phyloP scores from a whole-genome alignment of 2,329 filamentous ascomycete species.

The Aspergillus caelatus region DNA sequence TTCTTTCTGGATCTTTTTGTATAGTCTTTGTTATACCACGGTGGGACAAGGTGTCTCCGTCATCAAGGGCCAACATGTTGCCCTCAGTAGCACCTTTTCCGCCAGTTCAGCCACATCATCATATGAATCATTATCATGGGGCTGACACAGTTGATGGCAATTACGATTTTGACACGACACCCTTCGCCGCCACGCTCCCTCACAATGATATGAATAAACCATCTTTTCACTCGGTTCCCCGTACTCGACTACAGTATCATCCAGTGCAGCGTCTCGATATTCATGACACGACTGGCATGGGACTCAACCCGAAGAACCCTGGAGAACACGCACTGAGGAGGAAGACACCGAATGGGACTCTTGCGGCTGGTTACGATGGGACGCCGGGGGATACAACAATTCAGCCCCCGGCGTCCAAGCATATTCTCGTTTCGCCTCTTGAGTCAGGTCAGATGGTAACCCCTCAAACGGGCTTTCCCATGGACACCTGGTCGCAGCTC shows the following conservation, averaged over 20 bases:
- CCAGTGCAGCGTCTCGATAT: constrained; percentile 41
- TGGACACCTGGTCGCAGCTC: constrained; percentile 37
- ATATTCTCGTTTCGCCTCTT: constrained; percentile 72
- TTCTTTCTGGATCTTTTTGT: constrained; percentile 5
- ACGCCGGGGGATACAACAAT: constrained; percentile 72
- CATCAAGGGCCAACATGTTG: constrained; percentile 46
- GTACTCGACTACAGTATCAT: constrained; percentile 41
- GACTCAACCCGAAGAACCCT: constrained; percentile 25
- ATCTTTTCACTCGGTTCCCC: constrained; percentile 31
- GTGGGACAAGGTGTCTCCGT: constrained; percentile 15
- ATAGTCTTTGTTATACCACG: constrained; percentile 2
- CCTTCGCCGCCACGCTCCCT: constrained; percentile 25
- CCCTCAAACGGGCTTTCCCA: constrained; percentile 33
- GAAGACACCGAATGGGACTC: constrained; percentile 92
- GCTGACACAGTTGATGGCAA: constrained; percentile 33
- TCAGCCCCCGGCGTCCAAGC: constrained; percentile 77
- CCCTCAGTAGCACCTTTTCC: constrained; percentile 51
- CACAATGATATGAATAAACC: constrained; percentile 31
- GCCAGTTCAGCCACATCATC: constrained; percentile 46
- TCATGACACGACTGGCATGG: constrained; percentile 30
- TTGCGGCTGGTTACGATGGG: constrained; percentile 89
- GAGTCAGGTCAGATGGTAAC: constrained; percentile 41
- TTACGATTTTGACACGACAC: constrained; percentile 34
- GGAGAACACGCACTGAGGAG: constrained; percentile 78
- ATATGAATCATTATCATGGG: constrained; percentile 35